phyloP scores from a whole-genome alignment of 208 protist species.

The Acanthamoeba royreba region DNA sequence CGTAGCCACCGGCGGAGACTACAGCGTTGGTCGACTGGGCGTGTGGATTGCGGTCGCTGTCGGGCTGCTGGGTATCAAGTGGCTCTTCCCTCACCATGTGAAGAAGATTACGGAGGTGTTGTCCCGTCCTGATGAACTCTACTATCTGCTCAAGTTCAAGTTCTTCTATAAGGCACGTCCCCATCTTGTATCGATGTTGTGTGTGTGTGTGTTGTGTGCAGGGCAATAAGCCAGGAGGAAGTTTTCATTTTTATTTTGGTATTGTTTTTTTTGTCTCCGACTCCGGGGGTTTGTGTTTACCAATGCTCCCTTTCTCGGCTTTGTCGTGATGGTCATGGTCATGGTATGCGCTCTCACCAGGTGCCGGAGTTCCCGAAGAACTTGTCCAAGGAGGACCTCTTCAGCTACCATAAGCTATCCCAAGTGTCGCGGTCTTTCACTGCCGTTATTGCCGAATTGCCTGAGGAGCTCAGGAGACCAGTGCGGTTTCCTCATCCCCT shows the following conservation, averaged over 20 bases:
- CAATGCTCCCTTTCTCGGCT: too few relatives aligned
- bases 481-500: slow-evolving; percentile 49
- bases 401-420: not conserved
- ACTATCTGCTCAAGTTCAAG: not conserved
- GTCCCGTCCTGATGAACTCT: not conserved
- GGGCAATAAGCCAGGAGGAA: too few relatives aligned
- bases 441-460: slow-evolving; percentile 90
- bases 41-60: not conserved
- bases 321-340: too few relatives aligned
- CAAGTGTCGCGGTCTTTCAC: slow-evolving; percentile 90
- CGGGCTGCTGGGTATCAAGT: not conserved
- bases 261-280: too few relatives aligned
- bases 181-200: not conserved
- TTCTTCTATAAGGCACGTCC: not conserved
- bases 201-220: too few relatives aligned
- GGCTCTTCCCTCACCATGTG: not conserved
- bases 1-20: not conserved
- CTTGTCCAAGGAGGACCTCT: not conserved
- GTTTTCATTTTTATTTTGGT: too few relatives aligned
- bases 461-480: slow-evolving; percentile 82
- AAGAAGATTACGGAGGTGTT: not conserved
- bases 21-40: not conserved
- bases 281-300: too few relatives aligned
- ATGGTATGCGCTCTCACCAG: too few relatives aligned
- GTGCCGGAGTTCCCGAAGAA: not conserved